These are phyloP conservation scores for Phoma sp. DNA, from an alignment of 2,329 filamentous ascomycete genomes.

Conservation along the genomic window DNA sequence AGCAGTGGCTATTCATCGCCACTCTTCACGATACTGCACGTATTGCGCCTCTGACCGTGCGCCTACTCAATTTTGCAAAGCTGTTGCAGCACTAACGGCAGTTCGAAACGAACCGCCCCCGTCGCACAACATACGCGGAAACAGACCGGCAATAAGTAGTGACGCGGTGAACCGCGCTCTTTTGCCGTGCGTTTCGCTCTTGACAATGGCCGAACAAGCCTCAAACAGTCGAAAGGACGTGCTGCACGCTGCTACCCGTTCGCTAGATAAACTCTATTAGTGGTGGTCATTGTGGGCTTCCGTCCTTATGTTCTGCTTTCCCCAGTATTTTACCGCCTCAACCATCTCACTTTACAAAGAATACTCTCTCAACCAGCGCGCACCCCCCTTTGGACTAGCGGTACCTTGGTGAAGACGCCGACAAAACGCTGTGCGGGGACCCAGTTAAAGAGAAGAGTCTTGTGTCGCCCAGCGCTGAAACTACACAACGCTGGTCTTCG, in stretches of 20 bases:
- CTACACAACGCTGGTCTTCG: background rate
- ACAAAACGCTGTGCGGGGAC: background rate
- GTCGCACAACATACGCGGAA: background rate
- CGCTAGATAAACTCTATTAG: background rate
- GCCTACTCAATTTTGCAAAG: background rate
- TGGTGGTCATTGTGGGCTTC: background rate
- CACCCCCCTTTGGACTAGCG: background rate
- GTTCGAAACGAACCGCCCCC: conserved; percentile 11
- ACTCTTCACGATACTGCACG: background rate
- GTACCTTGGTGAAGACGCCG: background rate
- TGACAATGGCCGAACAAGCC: conserved; percentile 14
- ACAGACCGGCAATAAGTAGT: conserved; percentile 8
- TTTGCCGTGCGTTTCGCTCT: conserved; percentile 16
- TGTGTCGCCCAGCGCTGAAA: background rate
- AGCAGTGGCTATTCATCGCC: background rate
- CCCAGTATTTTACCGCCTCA: background rate
- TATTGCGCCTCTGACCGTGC: background rate
- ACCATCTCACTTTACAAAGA: background rate
- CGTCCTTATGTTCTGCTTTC: background rate
- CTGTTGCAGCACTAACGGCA: conserved; percentile 4
- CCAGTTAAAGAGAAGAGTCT: background rate
- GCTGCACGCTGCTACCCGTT: conserved; percentile 3
- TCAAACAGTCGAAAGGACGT: conserved; percentile 14
- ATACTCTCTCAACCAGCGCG: background rate
- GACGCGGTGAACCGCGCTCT: conserved; percentile 4